phyloP scores from a whole-genome alignment of 768 basidiomycete species.

The Mycena albidolilacea region DNA sequence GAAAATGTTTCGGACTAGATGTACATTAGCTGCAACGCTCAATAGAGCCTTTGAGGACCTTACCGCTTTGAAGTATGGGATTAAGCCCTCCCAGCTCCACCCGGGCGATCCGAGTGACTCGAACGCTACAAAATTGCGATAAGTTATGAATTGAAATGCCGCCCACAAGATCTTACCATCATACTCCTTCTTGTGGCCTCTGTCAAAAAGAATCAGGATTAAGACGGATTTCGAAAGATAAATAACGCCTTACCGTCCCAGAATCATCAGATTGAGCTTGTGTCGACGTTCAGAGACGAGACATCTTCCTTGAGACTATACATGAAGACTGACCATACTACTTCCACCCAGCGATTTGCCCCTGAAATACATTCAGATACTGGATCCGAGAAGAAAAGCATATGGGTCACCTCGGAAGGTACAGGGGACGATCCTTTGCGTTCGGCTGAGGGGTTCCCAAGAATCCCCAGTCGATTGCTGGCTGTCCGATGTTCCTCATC shows the following conservation, averaged over 20 bases:
- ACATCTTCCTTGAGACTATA: neutral
- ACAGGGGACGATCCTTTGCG: constrained; percentile 22
- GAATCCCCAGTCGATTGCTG: constrained; percentile 15
- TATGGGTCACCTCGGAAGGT: constrained; percentile 25
- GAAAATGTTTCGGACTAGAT: constrained; percentile 32
- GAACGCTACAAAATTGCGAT: constrained; percentile 22
- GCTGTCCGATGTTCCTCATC: neutral
- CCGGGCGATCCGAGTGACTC: constrained; percentile 37
- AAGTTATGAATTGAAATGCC: constrained; percentile 40
- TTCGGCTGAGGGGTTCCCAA: constrained; percentile 11
- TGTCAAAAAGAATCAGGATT: neutral
- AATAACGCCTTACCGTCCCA: constrained; percentile 23
- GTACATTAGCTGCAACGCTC: too few species aligned
- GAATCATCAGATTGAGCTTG: constrained; percentile 39
- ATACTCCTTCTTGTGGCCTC: constrained; percentile 35
- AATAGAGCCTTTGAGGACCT: neutral
- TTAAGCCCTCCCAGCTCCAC: constrained; percentile 40
- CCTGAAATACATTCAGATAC: constrained; percentile 13
- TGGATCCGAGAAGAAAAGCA: neutral
- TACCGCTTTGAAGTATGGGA: constrained; percentile 40
- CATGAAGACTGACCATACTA: constrained; percentile 22
- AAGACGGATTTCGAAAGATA: neutral
- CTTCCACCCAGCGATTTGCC: constrained; percentile 40
- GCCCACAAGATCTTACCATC: constrained; percentile 37
- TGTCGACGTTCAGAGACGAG: neutral